Conservation (phyloP, 148 eudicot genomes). For the Nyssa sinensis region DNA sequence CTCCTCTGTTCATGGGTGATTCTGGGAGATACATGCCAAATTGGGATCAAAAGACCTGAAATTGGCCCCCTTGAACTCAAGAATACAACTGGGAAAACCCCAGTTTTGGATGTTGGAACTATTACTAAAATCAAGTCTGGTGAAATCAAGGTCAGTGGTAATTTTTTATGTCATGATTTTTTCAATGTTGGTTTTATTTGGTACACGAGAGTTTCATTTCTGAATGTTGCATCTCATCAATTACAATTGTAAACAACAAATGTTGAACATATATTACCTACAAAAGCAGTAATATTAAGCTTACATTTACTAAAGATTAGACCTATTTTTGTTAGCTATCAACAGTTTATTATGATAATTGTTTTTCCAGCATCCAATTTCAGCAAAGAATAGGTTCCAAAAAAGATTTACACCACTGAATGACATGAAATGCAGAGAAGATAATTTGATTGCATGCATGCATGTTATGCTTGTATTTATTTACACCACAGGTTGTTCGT, state of each 20-base stretch:
- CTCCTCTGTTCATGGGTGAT: slow-evolving; percentile 14
- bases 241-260: background rate
- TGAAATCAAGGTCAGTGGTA: slow-evolving; percentile 20
- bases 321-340: background rate
- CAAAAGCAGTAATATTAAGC: background rate
- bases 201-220: too few relatives aligned
- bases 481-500: slow-evolving; percentile 9
- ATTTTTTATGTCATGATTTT: too few relatives aligned
- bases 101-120: slow-evolving; percentile 30
- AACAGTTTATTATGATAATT: background rate
- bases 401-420: too few relatives aligned
- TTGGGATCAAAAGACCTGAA: slow-evolving; percentile 22
- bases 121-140: slow-evolving; percentile 17
- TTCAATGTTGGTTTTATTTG: background rate
- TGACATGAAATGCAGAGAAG: too few relatives aligned
- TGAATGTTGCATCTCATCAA: too few relatives aligned
- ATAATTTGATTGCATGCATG: background rate
- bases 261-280: background rate
- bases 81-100: slow-evolving; percentile 19
- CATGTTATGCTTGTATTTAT: background rate
- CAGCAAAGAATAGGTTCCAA: too few relatives aligned
- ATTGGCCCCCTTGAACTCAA: slow-evolving; percentile 30
- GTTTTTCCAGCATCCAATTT: too few relatives aligned
- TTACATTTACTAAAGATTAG: too few relatives aligned
- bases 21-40: slow-evolving; percentile 9